These are phyloP conservation scores for Verbena officinalis DNA, from an alignment of 257 asterid species.

Conservation along the genomic window DNA sequence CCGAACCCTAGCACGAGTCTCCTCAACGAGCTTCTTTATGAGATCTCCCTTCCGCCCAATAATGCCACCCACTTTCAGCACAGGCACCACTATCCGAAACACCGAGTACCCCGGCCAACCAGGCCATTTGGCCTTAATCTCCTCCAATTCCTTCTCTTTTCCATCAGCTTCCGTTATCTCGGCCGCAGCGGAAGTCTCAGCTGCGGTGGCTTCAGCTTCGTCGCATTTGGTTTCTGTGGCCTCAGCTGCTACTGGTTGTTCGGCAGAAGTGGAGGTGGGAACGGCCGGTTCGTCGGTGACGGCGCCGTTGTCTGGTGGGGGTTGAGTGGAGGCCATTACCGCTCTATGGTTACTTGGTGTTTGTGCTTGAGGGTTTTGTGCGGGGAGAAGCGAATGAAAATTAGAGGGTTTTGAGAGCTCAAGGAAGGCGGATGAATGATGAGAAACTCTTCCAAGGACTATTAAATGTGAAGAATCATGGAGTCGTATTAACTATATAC, in stretches of 20 bases:
- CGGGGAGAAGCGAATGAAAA: background rate
- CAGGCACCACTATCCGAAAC: slow-evolving; percentile 69
- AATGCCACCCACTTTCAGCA: slow-evolving; percentile 75
- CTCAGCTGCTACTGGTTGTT: slow-evolving; percentile 16
- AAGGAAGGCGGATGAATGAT: background rate
- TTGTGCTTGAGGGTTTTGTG: slow-evolving; percentile 10
- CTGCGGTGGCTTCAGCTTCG: slow-evolving; percentile 19
- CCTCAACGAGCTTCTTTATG: slow-evolving; percentile 77
- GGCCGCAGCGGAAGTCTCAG: slow-evolving; percentile 11
- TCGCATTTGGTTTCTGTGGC: slow-evolving; percentile 11
- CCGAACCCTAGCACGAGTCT: slow-evolving; percentile 68
- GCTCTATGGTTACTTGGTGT: background rate
- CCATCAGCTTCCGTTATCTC: slow-evolving; percentile 18
- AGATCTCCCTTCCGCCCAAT: slow-evolving; percentile 86
- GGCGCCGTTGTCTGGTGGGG: slow-evolving; percentile 21
- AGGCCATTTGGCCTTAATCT: slow-evolving; percentile 58
- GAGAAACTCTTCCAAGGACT: background rate
- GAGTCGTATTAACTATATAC: too few species aligned
- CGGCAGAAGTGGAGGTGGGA: slow-evolving; percentile 16
- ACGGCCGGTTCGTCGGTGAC: slow-evolving; percentile 9
- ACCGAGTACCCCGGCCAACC: slow-evolving; percentile 84
- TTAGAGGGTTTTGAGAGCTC: background rate
- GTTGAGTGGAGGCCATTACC: slow-evolving; percentile 22
- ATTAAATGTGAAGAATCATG: too few species aligned
- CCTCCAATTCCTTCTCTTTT: slow-evolving; percentile 36